These are phyloP conservation scores for Aspergillus brunneoviolaceus DNA, from an alignment of 2,329 filamentous ascomycete genomes.

Conservation along the genomic window DNA sequence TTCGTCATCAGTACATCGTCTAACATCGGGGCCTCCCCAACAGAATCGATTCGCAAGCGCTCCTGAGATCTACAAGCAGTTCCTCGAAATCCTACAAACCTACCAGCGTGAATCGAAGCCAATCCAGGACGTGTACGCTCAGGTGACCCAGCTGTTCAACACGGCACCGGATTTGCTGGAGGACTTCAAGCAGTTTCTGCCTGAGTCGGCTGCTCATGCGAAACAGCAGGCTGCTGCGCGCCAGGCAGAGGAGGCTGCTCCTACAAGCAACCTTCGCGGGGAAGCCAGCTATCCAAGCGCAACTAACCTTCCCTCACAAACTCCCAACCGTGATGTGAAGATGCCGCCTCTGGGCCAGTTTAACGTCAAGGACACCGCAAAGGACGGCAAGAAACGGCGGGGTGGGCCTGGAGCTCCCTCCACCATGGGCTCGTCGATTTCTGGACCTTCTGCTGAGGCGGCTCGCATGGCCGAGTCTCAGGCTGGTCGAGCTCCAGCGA, in stretches of 20 bases:
- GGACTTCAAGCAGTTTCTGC: conserved; percentile 98
- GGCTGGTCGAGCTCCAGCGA: conserved; percentile 33
- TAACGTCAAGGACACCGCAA: conserved; percentile 76
- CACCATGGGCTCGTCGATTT: conserved; percentile 34
- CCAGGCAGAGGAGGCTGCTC: conserved; percentile 69
- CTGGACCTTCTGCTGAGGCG: conserved; percentile 34
- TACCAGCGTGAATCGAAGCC: conserved; percentile 98
- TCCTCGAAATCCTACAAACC: conserved; percentile 95
- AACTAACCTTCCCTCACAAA: conserved; percentile 49
- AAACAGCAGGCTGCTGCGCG: conserved; percentile 60
- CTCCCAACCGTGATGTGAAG: conserved; percentile 57
- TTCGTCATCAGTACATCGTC: neutral
- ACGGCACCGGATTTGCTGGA: conserved; percentile 91
- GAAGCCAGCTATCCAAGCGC: conserved; percentile 48
- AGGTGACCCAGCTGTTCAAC: conserved; percentile 92
- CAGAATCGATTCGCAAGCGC: conserved; percentile 96
- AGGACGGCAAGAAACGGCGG: conserved; percentile 87
- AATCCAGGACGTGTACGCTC: conserved; percentile 96
- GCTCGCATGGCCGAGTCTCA: conserved; percentile 36
- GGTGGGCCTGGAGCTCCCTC: conserved; percentile 52
- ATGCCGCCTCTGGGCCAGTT: conserved; percentile 96
- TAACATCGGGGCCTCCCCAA: neutral
- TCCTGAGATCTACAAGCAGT: conserved; percentile 98
- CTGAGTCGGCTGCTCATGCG: conserved; percentile 76
- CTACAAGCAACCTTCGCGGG: conserved; percentile 62